Conservation (phyloP, 192 early-diverging fungal species). For the Phlyctochytrium bullatum region DNA sequence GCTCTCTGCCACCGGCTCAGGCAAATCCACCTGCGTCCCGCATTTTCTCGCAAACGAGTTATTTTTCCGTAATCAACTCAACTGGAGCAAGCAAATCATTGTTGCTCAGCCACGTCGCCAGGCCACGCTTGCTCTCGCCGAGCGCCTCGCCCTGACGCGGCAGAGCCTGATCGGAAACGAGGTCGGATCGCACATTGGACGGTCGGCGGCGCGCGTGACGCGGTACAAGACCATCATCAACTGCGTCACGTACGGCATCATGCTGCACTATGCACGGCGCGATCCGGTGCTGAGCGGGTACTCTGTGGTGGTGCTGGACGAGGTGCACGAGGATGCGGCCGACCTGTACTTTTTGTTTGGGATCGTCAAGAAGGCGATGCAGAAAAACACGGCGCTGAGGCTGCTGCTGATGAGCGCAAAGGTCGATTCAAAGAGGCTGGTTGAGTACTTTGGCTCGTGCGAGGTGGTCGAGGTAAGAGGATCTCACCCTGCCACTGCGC, state of each 20-base stretch:
- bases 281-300: constrained; percentile 16
- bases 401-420: constrained; percentile 29
- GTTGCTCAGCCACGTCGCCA: constrained; percentile 36
- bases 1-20: constrained; percentile 21
- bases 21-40: constrained; percentile 29
- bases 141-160: constrained; percentile 15
- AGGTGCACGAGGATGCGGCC: constrained; percentile 25
- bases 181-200: constrained; percentile 34
- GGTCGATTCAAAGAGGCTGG: constrained; percentile 14
- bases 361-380: constrained; percentile 22
- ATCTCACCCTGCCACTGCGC: too few species aligned
- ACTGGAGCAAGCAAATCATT: constrained; percentile 20
- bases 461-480: constrained; percentile 7
- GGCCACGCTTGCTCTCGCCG: constrained; percentile 31
- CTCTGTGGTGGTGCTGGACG: constrained; percentile 29
- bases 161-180: constrained; percentile 10
- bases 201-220: constrained; percentile 7
- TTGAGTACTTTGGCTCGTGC: constrained; percentile 21
- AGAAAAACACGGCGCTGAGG: constrained; percentile 15
- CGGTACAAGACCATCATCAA: constrained; percentile 23
- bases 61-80: constrained; percentile 12
- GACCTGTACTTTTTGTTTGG: constrained; percentile 28
- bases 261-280: constrained; percentile 16
- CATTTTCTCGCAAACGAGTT: constrained; percentile 28
- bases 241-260: constrained; percentile 35